Base-by-base conservation (phyloP, 2,329 filamentous ascomycete genomes). In the Neonectria coccinea region DNA sequence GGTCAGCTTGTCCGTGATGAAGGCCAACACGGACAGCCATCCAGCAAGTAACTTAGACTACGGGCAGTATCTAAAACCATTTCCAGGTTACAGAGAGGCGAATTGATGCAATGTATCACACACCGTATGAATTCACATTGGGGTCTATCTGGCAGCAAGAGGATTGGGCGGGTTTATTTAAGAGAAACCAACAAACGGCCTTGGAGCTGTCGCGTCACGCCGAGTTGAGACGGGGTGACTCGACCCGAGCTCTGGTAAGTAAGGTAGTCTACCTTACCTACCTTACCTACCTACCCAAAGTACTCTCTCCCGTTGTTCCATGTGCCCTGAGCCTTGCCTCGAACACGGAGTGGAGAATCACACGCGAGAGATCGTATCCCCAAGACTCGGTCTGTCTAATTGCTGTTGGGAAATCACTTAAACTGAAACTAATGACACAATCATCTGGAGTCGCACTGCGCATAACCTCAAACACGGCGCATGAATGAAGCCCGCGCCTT, bases 401-500 rank as follows among this genome's bases (percentile, higher is more conserved):
- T 52, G 12, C 25, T 52, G 47, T 6, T 41, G 50, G 7, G n/a
- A 31, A 29, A 54, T 60, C 31, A 25, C n/a, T 55, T 31, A 44
- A 54, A 50, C 31, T 22, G 18, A 48, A 54, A 31, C 39, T 10
- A 18, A 18, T 20, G n/a, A 18, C n/a, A 53, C 58, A 45, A 29
- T 59, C 56, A 45, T 27, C 22, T 25, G 42, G 27, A 59, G 56
- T 55, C 31, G 56, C 61, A 64, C 59, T 54, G 51, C 51, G 61
- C 61, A 64, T 64, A 51, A 39, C 16, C 36, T 50, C 50, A 52
- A 64, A 59, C 50, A 31, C 39, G 39, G 31, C 29, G 61, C 61
- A 64, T 64, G 61, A 64, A 64, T 59, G n/a, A 45, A 31, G 52
- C 12, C 51, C 44, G 20, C 39, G 48, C 48, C 36, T n/a, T 39